Evolutionary conservation across 495 filamentous ascomycete species (phyloP).

Genomic region (Podospora appendiculata): DNA sequence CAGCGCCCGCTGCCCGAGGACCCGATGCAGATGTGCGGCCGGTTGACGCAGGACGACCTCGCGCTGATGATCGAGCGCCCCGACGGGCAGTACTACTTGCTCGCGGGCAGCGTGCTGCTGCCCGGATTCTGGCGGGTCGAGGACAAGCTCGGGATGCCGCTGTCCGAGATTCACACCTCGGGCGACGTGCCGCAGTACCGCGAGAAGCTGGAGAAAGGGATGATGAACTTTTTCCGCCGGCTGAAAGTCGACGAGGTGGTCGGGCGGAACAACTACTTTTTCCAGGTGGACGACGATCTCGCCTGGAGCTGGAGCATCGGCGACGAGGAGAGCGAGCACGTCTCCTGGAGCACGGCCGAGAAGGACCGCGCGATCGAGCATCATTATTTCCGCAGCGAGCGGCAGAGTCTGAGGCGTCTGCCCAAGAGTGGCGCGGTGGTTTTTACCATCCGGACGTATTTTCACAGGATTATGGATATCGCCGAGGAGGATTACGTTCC

Average conservation of each 20-base stretch:
- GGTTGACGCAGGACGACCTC: conserved; percentile 78
- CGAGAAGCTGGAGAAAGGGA: conserved; percentile 73
- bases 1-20: conserved; percentile 66
- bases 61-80: conserved; percentile 76
- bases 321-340: conserved; percentile 52
- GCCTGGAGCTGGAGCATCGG: conserved; percentile 72
- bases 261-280: conserved; percentile 59
- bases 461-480: conserved; percentile 60
- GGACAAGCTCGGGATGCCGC: conserved; percentile 79
- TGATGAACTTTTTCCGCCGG: conserved; percentile 71
- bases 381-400: conserved; percentile 73
- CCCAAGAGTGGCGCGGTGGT: conserved; percentile 69
- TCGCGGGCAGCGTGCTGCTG: conserved; percentile 71
- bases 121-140: conserved; percentile 81
- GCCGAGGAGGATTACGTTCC: conserved; percentile 63
- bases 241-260: conserved; percentile 59
- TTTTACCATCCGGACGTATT: conserved; percentile 77
- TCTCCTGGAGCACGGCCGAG: conserved; percentile 70
- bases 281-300: conserved; percentile 68
- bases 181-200: conserved; percentile 74
- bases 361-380: conserved; percentile 68
- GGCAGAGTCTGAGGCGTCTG: conserved; percentile 67
- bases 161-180: conserved; percentile 77
- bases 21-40: conserved; percentile 68
- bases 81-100: conserved; percentile 79